Evolutionary conservation across 2,329 filamentous ascomycete genomes (phyloP), one percentile per base, ranked within the genome.

Genomic region (Drechslera avenae): DNA sequence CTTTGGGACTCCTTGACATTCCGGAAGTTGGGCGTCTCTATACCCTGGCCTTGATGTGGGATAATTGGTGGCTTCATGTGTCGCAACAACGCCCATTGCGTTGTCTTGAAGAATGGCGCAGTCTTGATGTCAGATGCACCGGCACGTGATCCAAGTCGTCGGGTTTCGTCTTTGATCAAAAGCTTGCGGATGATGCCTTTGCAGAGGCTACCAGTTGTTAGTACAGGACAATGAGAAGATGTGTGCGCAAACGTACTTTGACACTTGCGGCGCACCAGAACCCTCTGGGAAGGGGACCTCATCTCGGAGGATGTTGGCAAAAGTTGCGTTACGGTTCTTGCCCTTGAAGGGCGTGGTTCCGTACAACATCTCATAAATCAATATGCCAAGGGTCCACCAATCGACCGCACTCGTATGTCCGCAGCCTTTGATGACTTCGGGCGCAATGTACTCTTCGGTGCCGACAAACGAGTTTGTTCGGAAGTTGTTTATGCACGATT

Each of bases 321-420:
- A 99, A 0, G 94, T 99, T 12, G 92, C 91, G 67, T 97, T 99
- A 32, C 94, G 86, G 75, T 97, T 99, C 84, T 99, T 97, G 63
- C 94, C 94, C 80, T 99, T 99, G 83, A 99, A 99, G 1, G 94
- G 94, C 0, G 94, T 99, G 0, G 93, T 99, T 47, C 94, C 94
- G 77, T 93, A 99, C 30, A 99, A 81, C 94, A 99, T 99, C 76
- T 99, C 94, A 73, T 97, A 99, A 49, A 99, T 91, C 68, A 99
- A 77, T 62, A 99, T 97, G 16, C 94, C 94, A 45, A 99, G 76
- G 0, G 94, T 99, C 94, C 94, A 99, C 94, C 94, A 99, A 74
- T 99, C 94, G 12, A 99, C 94, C 12, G 94, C 94, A 71, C 93
- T 97, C 6, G 94, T 99, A 76, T 99, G 94, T 18, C 94, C 94